Evolutionary conservation across 2,329 filamentous ascomycete species (phyloP), one percentile per base, ranked within the genome.

Genomic region (Pyricularia pennisetigena): DNA sequence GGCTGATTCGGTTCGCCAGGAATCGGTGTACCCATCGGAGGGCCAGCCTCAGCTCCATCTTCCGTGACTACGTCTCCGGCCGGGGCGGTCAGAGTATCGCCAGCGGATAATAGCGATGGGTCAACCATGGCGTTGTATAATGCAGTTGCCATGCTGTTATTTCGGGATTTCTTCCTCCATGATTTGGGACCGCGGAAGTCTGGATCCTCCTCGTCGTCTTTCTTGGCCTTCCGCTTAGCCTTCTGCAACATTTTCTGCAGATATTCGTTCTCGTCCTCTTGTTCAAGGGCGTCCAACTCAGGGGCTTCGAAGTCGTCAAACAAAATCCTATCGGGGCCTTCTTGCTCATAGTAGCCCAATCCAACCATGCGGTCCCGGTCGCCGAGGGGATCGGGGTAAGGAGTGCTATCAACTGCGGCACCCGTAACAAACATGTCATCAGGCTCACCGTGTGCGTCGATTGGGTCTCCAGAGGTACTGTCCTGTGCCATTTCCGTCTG

Each of bases 281-380:
- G 72, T 14, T 76, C 74, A 3, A 79, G 64, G 12, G 76, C 75
- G 4, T 84, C 82, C 4, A 79, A 78, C 14, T 82, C 77, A 5
- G 85, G 85, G 30, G 80, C 79, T 71, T 87, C 82, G 72, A 86
- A 88, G 9, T 82, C 82, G 70, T 88, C 84, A 69, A 88, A 88
- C 3, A 88, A 74, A 74, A 88, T 88, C 72, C 79, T 85, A 74
- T 87, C 84, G 1, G 82, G 80, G 26, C 80, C 81, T 71, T 86
- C 83, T 71, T 86, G 85, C 68, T 87, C 82, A 74, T 87, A 88
- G 74, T 87, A 88, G 10, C 85, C 85, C 79, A 86, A 83, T 20
- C 86, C 86, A 70, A 87, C 78, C 75, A 82, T 83, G 35, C 83
- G 79, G 66, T 83, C 82, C n/a, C 78, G 14, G 12, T 57, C 54